Conservation (phyloP, 2,329 filamentous ascomycete genomes). For the Verticillium alfalfae region DNA sequence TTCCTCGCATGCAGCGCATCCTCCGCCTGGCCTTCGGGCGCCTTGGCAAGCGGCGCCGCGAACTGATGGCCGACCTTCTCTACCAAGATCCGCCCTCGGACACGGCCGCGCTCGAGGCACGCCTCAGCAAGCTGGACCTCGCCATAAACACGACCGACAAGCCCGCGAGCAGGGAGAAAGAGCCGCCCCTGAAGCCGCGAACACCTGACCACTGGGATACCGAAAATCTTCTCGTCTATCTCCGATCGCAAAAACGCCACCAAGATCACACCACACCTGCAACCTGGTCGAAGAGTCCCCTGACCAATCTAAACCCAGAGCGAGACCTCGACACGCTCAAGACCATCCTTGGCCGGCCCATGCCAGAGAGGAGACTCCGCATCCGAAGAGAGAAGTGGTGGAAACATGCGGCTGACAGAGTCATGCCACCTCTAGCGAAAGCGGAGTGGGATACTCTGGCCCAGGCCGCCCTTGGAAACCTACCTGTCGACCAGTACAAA, state of each 20-base stretch:
- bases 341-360: conserved; percentile 45
- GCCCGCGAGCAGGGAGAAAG: background rate
- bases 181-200: conserved; percentile 19
- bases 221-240: conserved; percentile 33
- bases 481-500: conserved; percentile 26
- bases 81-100: conserved; percentile 28
- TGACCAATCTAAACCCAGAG: conserved; percentile 26
- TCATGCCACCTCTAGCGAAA: conserved; percentile 48
- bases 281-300: conserved; percentile 15
- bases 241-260: conserved; percentile 32
- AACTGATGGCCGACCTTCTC: conserved; percentile 36
- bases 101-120: conserved; percentile 31
- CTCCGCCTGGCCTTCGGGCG: conserved; percentile 48
- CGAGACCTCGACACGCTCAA: conserved; percentile 25
- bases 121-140: background rate
- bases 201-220: conserved; percentile 42
- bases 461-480: conserved; percentile 36
- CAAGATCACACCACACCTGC: conserved; percentile 16
- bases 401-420: conserved; percentile 33
- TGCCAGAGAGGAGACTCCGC: conserved; percentile 29
- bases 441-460: conserved; percentile 52
- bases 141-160: background rate
- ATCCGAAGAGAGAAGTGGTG: conserved; percentile 43
- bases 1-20: conserved; percentile 38
- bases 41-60: conserved; percentile 42